phyloP scores from a whole-genome alignment of 192 early-diverging fungal species.

The Backusella australiensis region DNA sequence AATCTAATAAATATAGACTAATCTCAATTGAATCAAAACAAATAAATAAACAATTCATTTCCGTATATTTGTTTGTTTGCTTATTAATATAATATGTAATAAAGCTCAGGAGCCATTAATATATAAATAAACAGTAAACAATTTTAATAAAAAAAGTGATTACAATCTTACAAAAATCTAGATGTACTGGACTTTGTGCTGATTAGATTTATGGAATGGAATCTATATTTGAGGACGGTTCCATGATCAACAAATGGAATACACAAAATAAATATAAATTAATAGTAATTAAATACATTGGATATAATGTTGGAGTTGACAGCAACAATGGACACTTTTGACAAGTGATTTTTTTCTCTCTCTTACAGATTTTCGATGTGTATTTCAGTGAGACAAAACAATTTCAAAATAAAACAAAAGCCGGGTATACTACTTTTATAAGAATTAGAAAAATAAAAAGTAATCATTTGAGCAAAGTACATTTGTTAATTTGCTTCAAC shows the following conservation, averaged over 20 bases:
- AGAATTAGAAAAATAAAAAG: not conserved
- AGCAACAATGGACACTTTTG: not conserved
- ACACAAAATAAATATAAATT: conserved; percentile 5
- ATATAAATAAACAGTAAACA: not conserved
- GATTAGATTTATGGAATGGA: not conserved
- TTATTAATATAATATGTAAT: not conserved
- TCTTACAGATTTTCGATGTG: not conserved
- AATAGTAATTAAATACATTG: not conserved
- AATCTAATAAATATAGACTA: conserved; percentile 51
- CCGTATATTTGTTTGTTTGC: not conserved
- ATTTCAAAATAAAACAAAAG: not conserved
- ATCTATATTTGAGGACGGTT: not conserved
- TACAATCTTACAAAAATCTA: not conserved
- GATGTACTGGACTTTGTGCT: not conserved
- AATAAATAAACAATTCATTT: not conserved
- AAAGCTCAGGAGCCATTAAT: not conserved
- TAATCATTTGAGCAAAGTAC: not conserved
- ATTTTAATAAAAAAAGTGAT: not conserved
- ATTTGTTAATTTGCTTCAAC: not conserved
- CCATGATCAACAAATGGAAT: not conserved
- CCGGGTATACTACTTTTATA: not conserved
- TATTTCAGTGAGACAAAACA: not conserved
- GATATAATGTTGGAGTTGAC: not conserved
- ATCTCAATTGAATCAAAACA: not conserved
- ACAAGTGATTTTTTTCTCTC: not conserved